phyloP scores from a whole-genome alignment of 306 rosid species.

The Herpetospermum pedunculosum region DNA sequence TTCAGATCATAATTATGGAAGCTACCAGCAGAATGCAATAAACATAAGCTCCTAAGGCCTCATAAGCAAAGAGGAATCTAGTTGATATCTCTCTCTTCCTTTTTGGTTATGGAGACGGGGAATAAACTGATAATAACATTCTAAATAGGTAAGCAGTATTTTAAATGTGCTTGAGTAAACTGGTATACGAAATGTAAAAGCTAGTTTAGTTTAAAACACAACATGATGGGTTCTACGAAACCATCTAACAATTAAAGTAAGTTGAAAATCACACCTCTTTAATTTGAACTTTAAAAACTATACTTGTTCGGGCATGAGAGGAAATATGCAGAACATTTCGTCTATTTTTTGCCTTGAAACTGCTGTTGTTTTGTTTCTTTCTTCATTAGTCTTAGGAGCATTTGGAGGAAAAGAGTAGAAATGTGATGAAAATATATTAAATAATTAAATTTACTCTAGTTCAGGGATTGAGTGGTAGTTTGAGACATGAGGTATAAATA shows the following conservation, averaged over 20 bases:
- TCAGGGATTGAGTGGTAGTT: not conserved
- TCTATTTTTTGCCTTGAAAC: not conserved
- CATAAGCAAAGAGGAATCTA: not conserved
- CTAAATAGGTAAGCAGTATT: not conserved
- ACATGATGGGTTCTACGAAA: not conserved
- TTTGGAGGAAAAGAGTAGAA: not conserved
- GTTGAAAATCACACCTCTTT: not conserved
- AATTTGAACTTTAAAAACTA: not conserved
- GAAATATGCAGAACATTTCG: constrained; percentile 7
- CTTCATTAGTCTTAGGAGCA: not conserved
- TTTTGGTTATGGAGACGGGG: not conserved
- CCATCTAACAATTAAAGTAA: not conserved
- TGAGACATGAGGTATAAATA: not conserved
- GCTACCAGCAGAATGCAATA: not conserved
- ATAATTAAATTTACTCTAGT: not conserved
- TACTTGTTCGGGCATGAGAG: constrained; percentile 1
- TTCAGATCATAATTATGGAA: not conserved
- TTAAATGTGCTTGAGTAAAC: not conserved
- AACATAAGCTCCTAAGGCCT: not conserved
- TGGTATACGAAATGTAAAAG: not conserved
- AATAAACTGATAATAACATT: not conserved
- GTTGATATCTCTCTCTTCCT: not conserved
- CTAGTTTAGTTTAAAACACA: not conserved
- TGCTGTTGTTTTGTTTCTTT: not conserved
- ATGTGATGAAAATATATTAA: not conserved